Evolutionary conservation across 2,329 filamentous ascomycete species (phyloP).

Genomic region (Coniochaeta sp.): DNA sequence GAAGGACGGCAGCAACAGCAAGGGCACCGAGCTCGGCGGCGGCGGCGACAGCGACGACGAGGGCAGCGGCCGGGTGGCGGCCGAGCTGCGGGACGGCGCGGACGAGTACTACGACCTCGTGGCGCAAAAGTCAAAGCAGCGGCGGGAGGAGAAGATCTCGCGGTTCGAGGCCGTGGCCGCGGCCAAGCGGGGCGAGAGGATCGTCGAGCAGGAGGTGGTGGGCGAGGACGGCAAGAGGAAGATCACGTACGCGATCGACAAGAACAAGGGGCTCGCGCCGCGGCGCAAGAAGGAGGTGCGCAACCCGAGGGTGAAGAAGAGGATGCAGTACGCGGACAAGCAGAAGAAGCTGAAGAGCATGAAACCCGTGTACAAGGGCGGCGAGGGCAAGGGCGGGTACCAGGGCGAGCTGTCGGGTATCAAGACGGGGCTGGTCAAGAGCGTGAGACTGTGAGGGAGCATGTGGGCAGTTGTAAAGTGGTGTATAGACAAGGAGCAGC

Average conservation of each 20-base stretch:
- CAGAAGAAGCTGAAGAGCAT: conserved; percentile 93
- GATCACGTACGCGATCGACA: conserved; percentile 89
- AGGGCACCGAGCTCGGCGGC: conserved; percentile 56
- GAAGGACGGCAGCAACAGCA: conserved; percentile 50
- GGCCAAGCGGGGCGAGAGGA: conserved; percentile 56
- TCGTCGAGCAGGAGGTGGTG: conserved; percentile 60
- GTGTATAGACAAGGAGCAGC: too few species aligned
- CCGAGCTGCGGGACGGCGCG: conserved; percentile 43
- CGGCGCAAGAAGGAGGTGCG: conserved; percentile 88
- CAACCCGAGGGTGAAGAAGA: conserved; percentile 97
- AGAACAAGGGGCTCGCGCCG: conserved; percentile 93
- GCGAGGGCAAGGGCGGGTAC: conserved; percentile 79
- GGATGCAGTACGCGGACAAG: conserved; percentile 91
- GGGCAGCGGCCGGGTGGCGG: conserved; percentile 49
- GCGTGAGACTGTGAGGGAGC: conserved; percentile 64
- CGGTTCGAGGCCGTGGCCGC: conserved; percentile 46
- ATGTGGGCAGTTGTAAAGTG: background rate
- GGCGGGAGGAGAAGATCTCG: conserved; percentile 65
- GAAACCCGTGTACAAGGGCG: conserved; percentile 78
- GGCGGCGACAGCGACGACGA: conserved; percentile 48
- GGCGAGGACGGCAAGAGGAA: conserved; percentile 83
- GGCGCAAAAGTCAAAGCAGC: conserved; percentile 59
- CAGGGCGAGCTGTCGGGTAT: conserved; percentile 91
- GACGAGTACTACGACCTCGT: conserved; percentile 90
- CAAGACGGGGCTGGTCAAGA: conserved; percentile 88